phyloP scores from a whole-genome alignment of 2,329 filamentous ascomycete species.

The Salinomyces thailandicus region DNA sequence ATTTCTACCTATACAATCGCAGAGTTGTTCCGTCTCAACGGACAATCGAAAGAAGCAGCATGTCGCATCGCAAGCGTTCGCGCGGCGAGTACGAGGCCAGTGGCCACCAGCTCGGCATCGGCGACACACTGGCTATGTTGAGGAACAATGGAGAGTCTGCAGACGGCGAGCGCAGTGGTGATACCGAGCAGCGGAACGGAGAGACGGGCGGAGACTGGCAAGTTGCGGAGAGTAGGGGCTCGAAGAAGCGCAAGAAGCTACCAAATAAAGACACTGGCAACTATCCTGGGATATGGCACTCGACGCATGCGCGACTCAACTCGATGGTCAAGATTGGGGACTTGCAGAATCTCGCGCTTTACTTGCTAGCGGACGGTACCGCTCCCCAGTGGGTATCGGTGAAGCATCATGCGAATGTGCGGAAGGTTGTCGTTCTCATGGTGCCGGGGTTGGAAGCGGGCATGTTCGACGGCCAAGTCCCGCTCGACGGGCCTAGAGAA shows the following conservation, averaged over 20 bases:
- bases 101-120: slow-evolving; percentile 16
- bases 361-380: slow-evolving; percentile 50
- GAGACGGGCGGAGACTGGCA: slow-evolving; percentile 18
- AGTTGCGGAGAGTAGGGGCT: slow-evolving; percentile 13
- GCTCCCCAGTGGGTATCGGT: slow-evolving; percentile 55
- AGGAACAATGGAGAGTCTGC: slow-evolving; percentile 7
- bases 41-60: no score
- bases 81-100: slow-evolving; percentile 17
- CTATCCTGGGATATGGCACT: slow-evolving; percentile 45
- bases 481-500: slow-evolving; percentile 16
- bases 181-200: neutral
- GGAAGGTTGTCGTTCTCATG: slow-evolving; percentile 80
- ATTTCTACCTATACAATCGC: no score
- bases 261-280: slow-evolving; percentile 29
- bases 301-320: slow-evolving; percentile 43
- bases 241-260: slow-evolving; percentile 19
- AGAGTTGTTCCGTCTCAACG: no score
- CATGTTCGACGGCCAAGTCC: slow-evolving; percentile 63
- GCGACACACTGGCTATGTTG: slow-evolving; percentile 18
- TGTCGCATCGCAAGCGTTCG: slow-evolving; percentile 21
- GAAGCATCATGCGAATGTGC: slow-evolving; percentile 44
- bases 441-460: slow-evolving; percentile 81
- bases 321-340: slow-evolving; percentile 48
- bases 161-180: slow-evolving; percentile 1
- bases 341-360: slow-evolving; percentile 48